Evolutionary conservation across 1,284 basidiomycete genomes (phyloP), one percentile per base, ranked within the genome.

Genomic region (Macrocystidia cucumis): DNA sequence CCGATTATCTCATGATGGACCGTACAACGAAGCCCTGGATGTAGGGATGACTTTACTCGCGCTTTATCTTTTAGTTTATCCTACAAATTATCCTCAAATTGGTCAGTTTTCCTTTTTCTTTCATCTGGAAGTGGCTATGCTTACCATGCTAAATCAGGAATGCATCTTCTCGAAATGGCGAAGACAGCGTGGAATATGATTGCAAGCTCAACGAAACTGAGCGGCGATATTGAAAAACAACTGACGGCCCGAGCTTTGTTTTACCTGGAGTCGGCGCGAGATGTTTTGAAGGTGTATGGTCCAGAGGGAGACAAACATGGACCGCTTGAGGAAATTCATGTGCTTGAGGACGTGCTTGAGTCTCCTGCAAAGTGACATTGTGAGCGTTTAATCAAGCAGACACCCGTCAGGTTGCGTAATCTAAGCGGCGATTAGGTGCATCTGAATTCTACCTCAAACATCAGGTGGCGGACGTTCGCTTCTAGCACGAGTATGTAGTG

Each of bases 41-140:
- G 54, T 59, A 11, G 83, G 84, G 6, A 47, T 65, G 18, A 68
- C 69, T 1, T 57, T 85, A 12, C 58, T 84, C 9, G 75, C 77
- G 1, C 57, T 82, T 6, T 87, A 88, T 52, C 47, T 66, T 5
- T 48, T 80, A 37, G 57, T 85, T 21, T 88, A 88, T 49, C 81
- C 84, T 2, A 58, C 56, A 3, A 77, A 77, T 45, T 86, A 84
- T 52, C 84, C 84, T 19, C 80, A 85, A 46, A 81, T 77, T n/a
- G 84, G 84, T 82, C 35, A 45, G 69, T 57, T 16, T 16, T 16
- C 32, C 17, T 41, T 13, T 16, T 22, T 34, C 27, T 9, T n/a
- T 38, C 20, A 25, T 36, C 24, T 17, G 18, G 16, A 24, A 31
- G 25, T n/a, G 29, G 21, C 35, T 35, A 22, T 27, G 27, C 14